Percentiles rank a stretch among this genome's conserved stretches.
Conservation (phyloP, 83 land plant species). For the Diphasiastrum complanatum region DNA sequence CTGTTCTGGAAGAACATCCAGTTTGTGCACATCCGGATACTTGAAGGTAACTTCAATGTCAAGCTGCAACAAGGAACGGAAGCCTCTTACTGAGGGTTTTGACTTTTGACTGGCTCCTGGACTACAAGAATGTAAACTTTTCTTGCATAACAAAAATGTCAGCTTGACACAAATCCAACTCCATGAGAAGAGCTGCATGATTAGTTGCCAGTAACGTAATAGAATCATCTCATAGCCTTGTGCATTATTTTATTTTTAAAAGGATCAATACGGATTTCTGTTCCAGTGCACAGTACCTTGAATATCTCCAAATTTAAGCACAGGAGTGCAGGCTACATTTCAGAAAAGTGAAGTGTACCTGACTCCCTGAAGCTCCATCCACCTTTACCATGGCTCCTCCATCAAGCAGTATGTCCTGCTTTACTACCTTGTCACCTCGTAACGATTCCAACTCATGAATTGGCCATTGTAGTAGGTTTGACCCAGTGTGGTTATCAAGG, state of each 20-base stretch:
- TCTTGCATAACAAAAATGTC: too few species aligned
- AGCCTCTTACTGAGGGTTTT: too few species aligned
- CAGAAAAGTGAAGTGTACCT: constrained; percentile 29
- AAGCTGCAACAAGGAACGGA: too few species aligned
- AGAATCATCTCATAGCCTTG: too few species aligned
- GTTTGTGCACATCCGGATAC: constrained; percentile 26
- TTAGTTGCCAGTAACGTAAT: too few species aligned
- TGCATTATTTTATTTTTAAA: too few species aligned
- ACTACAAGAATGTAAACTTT: too few species aligned
- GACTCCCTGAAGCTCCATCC: constrained; percentile 40
- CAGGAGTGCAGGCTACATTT: background rate
- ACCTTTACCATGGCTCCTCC: constrained; percentile 50
- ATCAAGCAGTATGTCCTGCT: constrained; percentile 16
- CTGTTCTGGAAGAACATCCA: background rate
- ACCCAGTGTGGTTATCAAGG: constrained; percentile 50
- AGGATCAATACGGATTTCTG: too few species aligned
- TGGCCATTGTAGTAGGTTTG: constrained; percentile 71
- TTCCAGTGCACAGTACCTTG: too few species aligned
- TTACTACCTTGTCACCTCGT: constrained; percentile 11
- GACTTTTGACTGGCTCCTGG: too few species aligned
- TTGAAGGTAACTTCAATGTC: constrained; percentile 64
- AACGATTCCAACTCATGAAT: constrained; percentile 58
- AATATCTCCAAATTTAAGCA: background rate
- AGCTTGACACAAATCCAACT: too few species aligned
- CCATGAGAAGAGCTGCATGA: too few species aligned